These are phyloP conservation scores for Leptographium lundbergii DNA, from an alignment of 2,329 filamentous ascomycete species.

Conservation along the genomic window DNA sequence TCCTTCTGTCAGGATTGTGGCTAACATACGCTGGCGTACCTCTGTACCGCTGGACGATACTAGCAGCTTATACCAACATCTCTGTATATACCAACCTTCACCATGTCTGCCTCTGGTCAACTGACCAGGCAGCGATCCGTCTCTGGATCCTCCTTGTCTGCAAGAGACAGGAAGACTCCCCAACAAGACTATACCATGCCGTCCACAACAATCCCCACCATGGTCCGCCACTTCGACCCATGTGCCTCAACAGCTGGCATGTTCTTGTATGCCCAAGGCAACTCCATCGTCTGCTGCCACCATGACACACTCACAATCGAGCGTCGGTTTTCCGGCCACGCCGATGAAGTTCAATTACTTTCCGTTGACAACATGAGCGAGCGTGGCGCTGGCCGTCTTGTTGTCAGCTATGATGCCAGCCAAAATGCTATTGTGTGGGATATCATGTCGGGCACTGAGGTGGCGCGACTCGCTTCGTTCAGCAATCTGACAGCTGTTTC, in stretches of 20 bases:
- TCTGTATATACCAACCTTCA: conserved; percentile 15
- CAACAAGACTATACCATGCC: conserved; percentile 43
- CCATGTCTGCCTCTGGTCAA: conserved; percentile 44
- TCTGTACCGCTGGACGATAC: neutral
- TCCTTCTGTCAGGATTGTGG: conserved; percentile 2
- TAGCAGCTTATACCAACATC: conserved; percentile 11
- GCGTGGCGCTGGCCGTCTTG: conserved; percentile 66
- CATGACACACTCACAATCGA: conserved; percentile 89
- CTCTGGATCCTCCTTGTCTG: conserved; percentile 40
- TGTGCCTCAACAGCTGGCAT: conserved; percentile 84
- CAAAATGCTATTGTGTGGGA: conserved; percentile 97
- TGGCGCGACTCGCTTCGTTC: conserved; percentile 86
- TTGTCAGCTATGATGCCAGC: conserved; percentile 84
- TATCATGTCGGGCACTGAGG: conserved; percentile 77
- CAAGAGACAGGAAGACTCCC: conserved; percentile 13
- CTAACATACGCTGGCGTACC: too few relatives aligned
- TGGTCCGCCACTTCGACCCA: conserved; percentile 58
- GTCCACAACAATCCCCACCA: conserved; percentile 30
- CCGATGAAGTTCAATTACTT: conserved; percentile 71
- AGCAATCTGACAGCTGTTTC: conserved; percentile 72
- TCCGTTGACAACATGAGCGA: conserved; percentile 88
- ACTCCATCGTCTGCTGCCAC: conserved; percentile 72
- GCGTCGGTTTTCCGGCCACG: conserved; percentile 70
- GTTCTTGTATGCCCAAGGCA: conserved; percentile 78
- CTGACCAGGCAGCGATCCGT: conserved; percentile 45